Evolutionary conservation across 2,329 filamentous ascomycete species (phyloP).

Genomic region (Xylariaceae sp.): DNA sequence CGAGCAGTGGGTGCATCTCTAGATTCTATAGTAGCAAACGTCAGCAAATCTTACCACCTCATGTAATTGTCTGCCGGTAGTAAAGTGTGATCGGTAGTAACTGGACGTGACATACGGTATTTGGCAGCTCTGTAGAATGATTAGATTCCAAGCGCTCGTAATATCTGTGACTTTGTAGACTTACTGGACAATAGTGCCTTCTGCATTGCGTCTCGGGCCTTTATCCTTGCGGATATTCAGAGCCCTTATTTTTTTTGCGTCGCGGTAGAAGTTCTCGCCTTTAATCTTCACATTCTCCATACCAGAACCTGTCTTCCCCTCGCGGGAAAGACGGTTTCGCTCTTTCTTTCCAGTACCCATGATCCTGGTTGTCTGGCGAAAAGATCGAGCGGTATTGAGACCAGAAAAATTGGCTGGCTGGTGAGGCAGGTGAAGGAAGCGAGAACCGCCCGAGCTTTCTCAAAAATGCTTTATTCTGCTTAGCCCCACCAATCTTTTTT

Average conservation of each 20-base stretch:
- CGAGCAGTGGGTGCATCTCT: conserved; percentile 80
- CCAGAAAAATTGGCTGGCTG: conserved; percentile 30
- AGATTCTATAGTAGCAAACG: conserved; percentile 56
- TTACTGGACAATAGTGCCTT: conserved; percentile 78
- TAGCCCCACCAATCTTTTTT: conserved; percentile 21
- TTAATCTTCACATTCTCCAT: conserved; percentile 92
- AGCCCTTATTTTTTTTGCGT: conserved; percentile 85
- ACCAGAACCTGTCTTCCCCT: conserved; percentile 85
- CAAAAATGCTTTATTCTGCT: conserved; percentile 23
- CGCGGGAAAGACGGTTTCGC: conserved; percentile 77
- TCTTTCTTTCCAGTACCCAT: conserved; percentile 97
- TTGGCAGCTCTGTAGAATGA: conserved; percentile 61
- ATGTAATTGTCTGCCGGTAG: no score
- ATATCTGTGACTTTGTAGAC: background rate
- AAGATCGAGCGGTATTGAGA: conserved; percentile 28
- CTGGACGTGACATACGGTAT: conserved; percentile 55
- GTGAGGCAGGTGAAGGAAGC: conserved; percentile 10
- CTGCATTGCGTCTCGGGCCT: conserved; percentile 79
- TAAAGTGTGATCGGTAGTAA: no score
- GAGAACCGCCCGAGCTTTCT: conserved; percentile 9
- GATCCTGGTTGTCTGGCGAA: conserved; percentile 25
- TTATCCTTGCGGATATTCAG: conserved; percentile 92
- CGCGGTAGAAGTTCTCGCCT: conserved; percentile 92
- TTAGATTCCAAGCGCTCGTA: conserved; percentile 1
- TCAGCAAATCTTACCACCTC: background rate